Evolutionary conservation across 2,329 filamentous ascomycete species (phyloP).

Genomic region (Domatiomyces catenatus): DNA sequence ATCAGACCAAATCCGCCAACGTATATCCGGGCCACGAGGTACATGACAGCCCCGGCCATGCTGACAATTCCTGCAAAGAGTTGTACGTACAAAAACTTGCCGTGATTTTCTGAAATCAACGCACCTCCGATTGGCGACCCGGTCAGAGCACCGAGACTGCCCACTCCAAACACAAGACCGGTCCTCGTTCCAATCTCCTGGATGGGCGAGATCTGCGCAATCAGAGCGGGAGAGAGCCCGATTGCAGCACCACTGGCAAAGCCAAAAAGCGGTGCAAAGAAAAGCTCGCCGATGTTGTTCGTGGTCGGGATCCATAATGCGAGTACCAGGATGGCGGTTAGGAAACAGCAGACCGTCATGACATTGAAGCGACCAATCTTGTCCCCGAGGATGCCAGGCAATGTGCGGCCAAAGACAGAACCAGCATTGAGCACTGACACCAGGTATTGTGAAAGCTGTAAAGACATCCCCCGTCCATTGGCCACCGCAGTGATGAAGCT

Average conservation of each 20-base stretch:
- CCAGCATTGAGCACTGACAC: slow-evolving; percentile 19
- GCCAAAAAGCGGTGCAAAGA: slow-evolving; percentile 53
- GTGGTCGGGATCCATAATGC: slow-evolving; percentile 41
- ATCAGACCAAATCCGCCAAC: slow-evolving; percentile 19
- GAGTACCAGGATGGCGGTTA: slow-evolving; percentile 34
- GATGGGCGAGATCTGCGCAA: slow-evolving; percentile 52
- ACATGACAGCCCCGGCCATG: slow-evolving; percentile 27
- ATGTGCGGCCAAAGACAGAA: slow-evolving; percentile 38
- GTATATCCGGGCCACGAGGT: slow-evolving; percentile 24
- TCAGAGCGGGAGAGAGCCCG: slow-evolving; percentile 44
- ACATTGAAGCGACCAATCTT: slow-evolving; percentile 40
- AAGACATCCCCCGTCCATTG: slow-evolving; percentile 14
- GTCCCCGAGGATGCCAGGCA: slow-evolving; percentile 41
- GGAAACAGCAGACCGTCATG: slow-evolving; percentile 35
- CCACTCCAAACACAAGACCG: slow-evolving; percentile 47
- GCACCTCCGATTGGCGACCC: slow-evolving; percentile 54
- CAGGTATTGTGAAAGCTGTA: slow-evolving; percentile 16
- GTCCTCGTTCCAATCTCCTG: slow-evolving; percentile 53
- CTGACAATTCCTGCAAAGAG: slow-evolving; percentile 48
- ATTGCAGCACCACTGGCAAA: slow-evolving; percentile 54
- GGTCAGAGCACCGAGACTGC: slow-evolving; percentile 49
- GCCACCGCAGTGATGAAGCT: slow-evolving; percentile 15
- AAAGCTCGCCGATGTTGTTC: slow-evolving; percentile 42
- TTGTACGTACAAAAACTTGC: slow-evolving; percentile 44
- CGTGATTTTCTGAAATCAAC: slow-evolving; percentile 33